A percentile compares a stretch with the other conserved stretches of the same genome.
These are phyloP conservation scores for Pseudoneurospora amorphoporcata DNA, from an alignment of 495 filamentous ascomycete species.

Conservation along the genomic window DNA sequence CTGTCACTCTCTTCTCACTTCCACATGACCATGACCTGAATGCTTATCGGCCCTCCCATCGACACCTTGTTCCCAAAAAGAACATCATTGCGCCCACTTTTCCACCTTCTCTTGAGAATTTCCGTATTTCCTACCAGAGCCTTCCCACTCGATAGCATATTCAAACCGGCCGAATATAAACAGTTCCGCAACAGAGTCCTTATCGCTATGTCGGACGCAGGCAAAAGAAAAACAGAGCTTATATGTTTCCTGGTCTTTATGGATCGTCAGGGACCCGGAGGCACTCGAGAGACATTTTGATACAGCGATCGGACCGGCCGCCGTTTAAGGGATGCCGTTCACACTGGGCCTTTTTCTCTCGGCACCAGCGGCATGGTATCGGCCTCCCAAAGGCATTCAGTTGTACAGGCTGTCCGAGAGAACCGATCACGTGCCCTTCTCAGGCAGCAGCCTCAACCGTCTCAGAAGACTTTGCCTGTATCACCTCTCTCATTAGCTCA, in stretches of 20 bases:
- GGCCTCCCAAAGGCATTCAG: not conserved
- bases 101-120: not conserved
- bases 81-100: not conserved
- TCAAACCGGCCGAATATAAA: not conserved
- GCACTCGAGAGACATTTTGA: not conserved
- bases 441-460: slow-evolving; percentile 19
- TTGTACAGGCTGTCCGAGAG: not conserved
- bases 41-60: not conserved
- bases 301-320: not conserved
- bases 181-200: not conserved
- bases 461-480: slow-evolving; percentile 13
- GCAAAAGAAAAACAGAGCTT: not conserved
- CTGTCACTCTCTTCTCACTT: not conserved
- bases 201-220: not conserved
- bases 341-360: not conserved
- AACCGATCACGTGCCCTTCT: not conserved
- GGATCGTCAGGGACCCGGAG: not conserved
- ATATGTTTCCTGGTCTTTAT: not conserved
- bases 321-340: not conserved
- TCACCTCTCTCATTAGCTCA: not conserved
- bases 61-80: not conserved
- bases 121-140: not conserved
- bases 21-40: not conserved
- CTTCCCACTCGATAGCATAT: not conserved
- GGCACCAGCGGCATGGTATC: not conserved